phyloP scores from a whole-genome alignment of 2,329 filamentous ascomycete genomes.

The Ophiostoma pallidulum region DNA sequence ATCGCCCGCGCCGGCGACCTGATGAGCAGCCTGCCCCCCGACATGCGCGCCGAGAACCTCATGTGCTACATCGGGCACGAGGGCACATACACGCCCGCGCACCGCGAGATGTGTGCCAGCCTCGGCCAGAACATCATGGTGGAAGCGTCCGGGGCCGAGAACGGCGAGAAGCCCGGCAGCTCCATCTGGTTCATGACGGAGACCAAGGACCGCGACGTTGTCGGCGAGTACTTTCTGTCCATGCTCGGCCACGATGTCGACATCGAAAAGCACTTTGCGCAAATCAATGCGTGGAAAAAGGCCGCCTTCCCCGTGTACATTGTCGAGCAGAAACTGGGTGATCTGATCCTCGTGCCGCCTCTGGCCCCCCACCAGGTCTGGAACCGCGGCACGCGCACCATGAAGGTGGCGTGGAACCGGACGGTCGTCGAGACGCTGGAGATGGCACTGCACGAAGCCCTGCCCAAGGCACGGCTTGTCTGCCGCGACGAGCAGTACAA shows the following conservation, averaged over 20 bases:
- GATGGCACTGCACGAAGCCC: slow-evolving; percentile 73
- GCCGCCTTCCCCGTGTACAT: slow-evolving; percentile 89
- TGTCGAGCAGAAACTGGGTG: slow-evolving; percentile 80
- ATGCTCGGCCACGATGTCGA: slow-evolving; percentile 93
- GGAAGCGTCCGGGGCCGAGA: slow-evolving; percentile 64
- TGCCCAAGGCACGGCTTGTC: slow-evolving; percentile 81
- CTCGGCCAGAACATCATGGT: slow-evolving; percentile 98
- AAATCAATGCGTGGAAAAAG: slow-evolving; percentile 90
- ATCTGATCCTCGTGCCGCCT: slow-evolving; percentile 89
- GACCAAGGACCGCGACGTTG: slow-evolving; percentile 78
- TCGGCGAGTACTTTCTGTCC: slow-evolving; percentile 89
- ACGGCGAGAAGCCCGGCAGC: slow-evolving; percentile 73
- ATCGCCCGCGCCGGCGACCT: slow-evolving; percentile 74
- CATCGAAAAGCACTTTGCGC: slow-evolving; percentile 93
- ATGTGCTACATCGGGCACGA: slow-evolving; percentile 99
- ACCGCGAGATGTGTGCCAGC: slow-evolving; percentile 95
- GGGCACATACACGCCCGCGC: slow-evolving; percentile 89
- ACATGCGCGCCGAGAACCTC: slow-evolving; percentile 89
- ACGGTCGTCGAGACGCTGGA: slow-evolving; percentile 88
- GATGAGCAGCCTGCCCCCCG: slow-evolving; percentile 80
- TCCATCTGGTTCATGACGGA: slow-evolving; percentile 99
- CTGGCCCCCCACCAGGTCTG: slow-evolving; percentile 94
- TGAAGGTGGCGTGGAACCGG: slow-evolving; percentile 97
- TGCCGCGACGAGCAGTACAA: slow-evolving; percentile 98
- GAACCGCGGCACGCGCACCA: slow-evolving; percentile 90